Conservation (phyloP, 2,329 filamentous ascomycete species). For the Dactylellina sp. region DNA sequence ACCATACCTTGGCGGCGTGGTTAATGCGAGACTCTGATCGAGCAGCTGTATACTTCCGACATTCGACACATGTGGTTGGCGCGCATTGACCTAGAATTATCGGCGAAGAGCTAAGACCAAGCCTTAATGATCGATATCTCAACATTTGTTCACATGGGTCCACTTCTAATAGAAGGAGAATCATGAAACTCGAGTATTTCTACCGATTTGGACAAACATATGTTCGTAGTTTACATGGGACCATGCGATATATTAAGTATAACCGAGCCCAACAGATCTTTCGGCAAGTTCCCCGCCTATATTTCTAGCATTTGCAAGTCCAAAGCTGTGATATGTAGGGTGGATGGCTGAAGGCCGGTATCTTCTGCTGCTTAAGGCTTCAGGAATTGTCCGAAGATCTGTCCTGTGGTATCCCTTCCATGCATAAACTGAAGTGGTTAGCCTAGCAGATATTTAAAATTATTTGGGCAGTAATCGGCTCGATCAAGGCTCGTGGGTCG, state of each 20-base stretch:
- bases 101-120: too few relatives aligned
- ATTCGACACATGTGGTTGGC: too few relatives aligned
- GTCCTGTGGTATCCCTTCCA: not conserved
- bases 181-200: too few relatives aligned
- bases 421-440: too few relatives aligned
- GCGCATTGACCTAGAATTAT: too few relatives aligned
- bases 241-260: not conserved
- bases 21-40: not conserved
- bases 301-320: not conserved
- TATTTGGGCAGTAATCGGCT: too few relatives aligned
- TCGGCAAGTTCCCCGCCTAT: not conserved
- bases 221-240: not conserved
- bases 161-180: too few relatives aligned
- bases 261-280: not conserved
- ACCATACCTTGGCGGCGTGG: not conserved
- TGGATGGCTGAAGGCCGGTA: not conserved
- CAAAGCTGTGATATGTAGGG: not conserved
- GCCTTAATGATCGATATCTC: too few relatives aligned
- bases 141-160: too few relatives aligned
- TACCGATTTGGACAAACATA: too few relatives aligned
- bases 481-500: too few relatives aligned
- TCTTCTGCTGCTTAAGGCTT: not conserved
- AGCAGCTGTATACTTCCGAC: not conserved
- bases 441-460: too few relatives aligned
- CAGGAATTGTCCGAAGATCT: not conserved